A percentile compares a stretch with the other conserved stretches of the same genome.
These are phyloP conservation scores for Macrolepiota fuliginosa DNA, from an alignment of 768 basidiomycete species.

Conservation along the genomic window DNA sequence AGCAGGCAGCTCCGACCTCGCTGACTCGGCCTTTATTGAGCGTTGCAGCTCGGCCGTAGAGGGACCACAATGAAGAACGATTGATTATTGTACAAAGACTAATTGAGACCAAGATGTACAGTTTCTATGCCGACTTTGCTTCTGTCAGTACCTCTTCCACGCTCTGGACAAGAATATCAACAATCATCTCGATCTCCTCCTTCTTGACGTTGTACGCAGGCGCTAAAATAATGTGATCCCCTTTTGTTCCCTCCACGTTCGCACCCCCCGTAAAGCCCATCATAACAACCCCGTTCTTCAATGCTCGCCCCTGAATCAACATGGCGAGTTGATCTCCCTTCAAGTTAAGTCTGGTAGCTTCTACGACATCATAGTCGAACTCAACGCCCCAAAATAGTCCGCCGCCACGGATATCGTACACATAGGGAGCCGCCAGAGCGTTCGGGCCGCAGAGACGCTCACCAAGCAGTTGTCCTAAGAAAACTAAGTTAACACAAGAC, in stretches of 20 bases:
- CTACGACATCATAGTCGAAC: constrained; percentile 60
- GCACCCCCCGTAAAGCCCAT: constrained; percentile 77
- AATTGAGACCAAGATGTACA: background rate
- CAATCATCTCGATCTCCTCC: constrained; percentile 69
- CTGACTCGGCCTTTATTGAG: constrained; percentile 8
- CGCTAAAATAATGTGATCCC: constrained; percentile 69
- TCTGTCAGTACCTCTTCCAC: constrained; percentile 62
- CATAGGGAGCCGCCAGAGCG: constrained; percentile 59
- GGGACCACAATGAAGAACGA: background rate
- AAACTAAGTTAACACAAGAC: background rate
- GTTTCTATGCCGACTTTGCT: constrained; percentile 14
- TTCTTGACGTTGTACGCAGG: constrained; percentile 79
- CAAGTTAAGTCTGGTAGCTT: constrained; percentile 45
- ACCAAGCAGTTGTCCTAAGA: constrained; percentile 45
- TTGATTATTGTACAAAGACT: constrained; percentile 8
- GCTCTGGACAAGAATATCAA: constrained; percentile 59
- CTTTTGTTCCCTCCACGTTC: constrained; percentile 65
- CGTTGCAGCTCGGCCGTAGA: background rate
- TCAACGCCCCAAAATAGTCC: constrained; percentile 86
- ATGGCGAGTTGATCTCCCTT: constrained; percentile 59
- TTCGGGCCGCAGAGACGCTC: constrained; percentile 53
- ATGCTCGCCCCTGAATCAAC: constrained; percentile 64
- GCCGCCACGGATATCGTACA: constrained; percentile 79
- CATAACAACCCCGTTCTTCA: constrained; percentile 64
- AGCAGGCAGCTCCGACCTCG: constrained; percentile 23